phyloP scores from a whole-genome alignment of 2,329 filamentous ascomycete genomes.

The Beauveria bassiana region DNA sequence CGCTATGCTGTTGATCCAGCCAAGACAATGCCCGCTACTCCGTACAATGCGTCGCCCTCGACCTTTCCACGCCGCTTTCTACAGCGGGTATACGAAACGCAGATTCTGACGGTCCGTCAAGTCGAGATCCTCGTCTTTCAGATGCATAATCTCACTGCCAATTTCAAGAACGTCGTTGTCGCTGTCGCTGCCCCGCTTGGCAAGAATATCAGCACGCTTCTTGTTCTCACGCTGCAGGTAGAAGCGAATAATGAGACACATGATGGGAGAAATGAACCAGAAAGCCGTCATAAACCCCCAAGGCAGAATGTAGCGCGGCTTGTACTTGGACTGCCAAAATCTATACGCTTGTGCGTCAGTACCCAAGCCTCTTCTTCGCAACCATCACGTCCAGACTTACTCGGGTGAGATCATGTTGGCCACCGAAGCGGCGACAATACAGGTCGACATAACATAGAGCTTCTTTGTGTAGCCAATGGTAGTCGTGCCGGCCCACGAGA shows the following conservation, averaged over 20 bases:
- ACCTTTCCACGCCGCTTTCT: constrained; percentile 13
- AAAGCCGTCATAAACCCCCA: constrained; percentile 20
- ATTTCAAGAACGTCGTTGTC: constrained; percentile 15
- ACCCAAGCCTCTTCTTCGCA: neutral
- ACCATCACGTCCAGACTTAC: constrained; percentile 13
- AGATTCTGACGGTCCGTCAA: constrained; percentile 17
- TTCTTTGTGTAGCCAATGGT: constrained; percentile 20
- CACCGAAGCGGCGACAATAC: constrained; percentile 17
- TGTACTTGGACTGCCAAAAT: constrained; percentile 19
- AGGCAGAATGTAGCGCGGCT: constrained; percentile 16
- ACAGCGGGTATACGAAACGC: constrained; percentile 22
- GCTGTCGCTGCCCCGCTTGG: constrained; percentile 5
- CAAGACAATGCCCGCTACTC: neutral
- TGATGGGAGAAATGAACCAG: constrained; percentile 19
- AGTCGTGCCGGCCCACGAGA: constrained; percentile 21
- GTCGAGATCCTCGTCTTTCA: constrained; percentile 15
- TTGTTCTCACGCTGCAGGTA: constrained; percentile 17
- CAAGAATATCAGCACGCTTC: constrained; percentile 10
- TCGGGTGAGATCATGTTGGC: constrained; percentile 23
- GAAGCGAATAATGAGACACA: constrained; percentile 19
- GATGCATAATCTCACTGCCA: constrained; percentile 14
- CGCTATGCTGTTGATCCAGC: neutral
- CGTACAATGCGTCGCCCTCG: neutral
- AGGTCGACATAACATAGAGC: constrained; percentile 18
- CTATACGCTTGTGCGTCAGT: constrained; percentile 3